Conservation (phyloP, 140 eudicot genomes). For the Bidens hawaiensis region DNA sequence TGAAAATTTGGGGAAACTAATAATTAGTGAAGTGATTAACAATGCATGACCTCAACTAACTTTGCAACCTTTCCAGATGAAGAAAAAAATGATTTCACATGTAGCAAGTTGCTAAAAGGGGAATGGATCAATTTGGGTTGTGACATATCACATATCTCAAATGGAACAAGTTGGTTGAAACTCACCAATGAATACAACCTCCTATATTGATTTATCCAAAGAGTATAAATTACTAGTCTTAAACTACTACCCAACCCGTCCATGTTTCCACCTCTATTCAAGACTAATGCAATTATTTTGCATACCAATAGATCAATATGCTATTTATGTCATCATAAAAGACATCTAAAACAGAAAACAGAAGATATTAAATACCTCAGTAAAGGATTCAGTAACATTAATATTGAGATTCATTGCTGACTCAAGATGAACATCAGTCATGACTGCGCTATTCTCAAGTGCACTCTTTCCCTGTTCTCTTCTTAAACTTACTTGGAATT, state of each 20-base stretch:
- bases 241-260: constrained; percentile 1
- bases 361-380: constrained; percentile 50
- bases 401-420: constrained; percentile 69
- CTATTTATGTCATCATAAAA: not conserved
- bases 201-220: not conserved
- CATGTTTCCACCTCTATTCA: not conserved
- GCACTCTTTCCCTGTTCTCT: constrained; percentile 53
- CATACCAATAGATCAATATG: not conserved
- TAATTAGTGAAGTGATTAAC: constrained; percentile 3
- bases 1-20: constrained; percentile 5
- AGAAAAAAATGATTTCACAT: not conserved
- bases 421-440: constrained; percentile 58
- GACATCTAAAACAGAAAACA: not conserved
- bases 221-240: too few relatives aligned
- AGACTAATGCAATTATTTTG: not conserved
- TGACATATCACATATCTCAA: not conserved
- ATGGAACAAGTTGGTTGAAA: not conserved
- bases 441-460: constrained; percentile 44
- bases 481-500: constrained; percentile 50
- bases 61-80: not conserved
- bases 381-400: constrained; percentile 75
- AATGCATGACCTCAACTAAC: constrained; percentile 2
- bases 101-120: not conserved
- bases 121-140: not conserved
- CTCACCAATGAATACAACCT: not conserved